A percentile compares a stretch with the other conserved stretches of the same genome.
phyloP scores from a whole-genome alignment of 495 filamentous ascomycete genomes.

The Neurospora sp. region DNA sequence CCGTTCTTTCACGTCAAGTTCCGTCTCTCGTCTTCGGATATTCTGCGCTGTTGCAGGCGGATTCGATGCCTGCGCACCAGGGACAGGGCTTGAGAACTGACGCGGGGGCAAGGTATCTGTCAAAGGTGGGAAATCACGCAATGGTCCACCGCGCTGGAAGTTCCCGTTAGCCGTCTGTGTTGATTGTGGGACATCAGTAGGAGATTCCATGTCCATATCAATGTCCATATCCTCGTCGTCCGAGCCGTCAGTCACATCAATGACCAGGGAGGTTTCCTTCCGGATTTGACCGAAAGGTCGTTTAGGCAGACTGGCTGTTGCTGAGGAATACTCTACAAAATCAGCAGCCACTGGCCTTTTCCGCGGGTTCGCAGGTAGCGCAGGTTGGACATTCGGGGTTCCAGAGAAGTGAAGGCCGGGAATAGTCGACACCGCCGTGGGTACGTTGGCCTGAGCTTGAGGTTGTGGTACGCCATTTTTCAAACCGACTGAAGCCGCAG shows the following conservation, averaged over 20 bases:
- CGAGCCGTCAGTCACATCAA: slow-evolving; percentile 60
- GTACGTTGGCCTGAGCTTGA: neutral
- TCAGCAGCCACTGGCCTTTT: slow-evolving; percentile 85
- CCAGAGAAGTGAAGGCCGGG: slow-evolving; percentile 6
- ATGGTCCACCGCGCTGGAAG: slow-evolving; percentile 20
- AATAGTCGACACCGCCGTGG: neutral
- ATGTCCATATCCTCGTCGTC: slow-evolving; percentile 38
- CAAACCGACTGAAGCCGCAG: neutral
- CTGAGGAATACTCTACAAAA: slow-evolving; percentile 50
- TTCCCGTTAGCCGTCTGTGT: slow-evolving; percentile 11
- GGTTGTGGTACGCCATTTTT: neutral
- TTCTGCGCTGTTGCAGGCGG: slow-evolving; percentile 18
- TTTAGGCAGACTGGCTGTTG: slow-evolving; percentile 39
- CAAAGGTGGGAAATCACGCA: slow-evolving; percentile 37
- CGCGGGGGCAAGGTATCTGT: slow-evolving; percentile 27
- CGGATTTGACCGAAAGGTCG: slow-evolving; percentile 49
- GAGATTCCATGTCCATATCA: slow-evolving; percentile 41
- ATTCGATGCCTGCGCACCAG: slow-evolving; percentile 21
- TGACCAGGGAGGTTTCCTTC: slow-evolving; percentile 46
- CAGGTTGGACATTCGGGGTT: neutral
- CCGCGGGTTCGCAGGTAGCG: slow-evolving; percentile 21
- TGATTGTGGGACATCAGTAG: slow-evolving; percentile 24
- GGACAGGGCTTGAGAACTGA: slow-evolving; percentile 28
- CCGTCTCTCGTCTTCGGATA: slow-evolving; percentile 27
- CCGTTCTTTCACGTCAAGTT: slow-evolving; percentile 53